Evolutionary conservation across 148 eudicot species (phyloP).

Genomic region (Dysphania ambrosioides): DNA sequence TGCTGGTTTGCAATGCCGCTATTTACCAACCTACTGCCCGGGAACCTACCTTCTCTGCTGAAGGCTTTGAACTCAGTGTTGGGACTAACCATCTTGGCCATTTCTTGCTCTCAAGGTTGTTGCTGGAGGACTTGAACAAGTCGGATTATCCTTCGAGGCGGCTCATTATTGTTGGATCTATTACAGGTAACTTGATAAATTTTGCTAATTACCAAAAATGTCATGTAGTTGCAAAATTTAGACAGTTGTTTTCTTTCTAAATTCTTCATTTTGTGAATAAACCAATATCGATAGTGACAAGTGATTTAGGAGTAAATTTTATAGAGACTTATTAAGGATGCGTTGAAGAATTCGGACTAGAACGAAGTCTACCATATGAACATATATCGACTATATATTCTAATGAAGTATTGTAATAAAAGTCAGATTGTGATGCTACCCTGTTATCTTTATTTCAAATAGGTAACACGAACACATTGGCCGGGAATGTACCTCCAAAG

Average conservation of each 20-base stretch:
- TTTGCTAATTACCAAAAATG: no score
- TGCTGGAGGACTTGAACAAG: constrained; percentile 64
- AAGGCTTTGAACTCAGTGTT: constrained; percentile 88
- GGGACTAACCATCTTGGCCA: constrained; percentile 90
- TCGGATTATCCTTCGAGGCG: constrained; percentile 75
- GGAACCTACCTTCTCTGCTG: constrained; percentile 70
- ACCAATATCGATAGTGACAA: no score
- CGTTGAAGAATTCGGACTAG: no score
- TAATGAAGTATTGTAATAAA: background rate
- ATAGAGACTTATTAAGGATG: no score
- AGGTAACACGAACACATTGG: constrained; percentile 92
- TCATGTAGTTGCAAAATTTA: no score
- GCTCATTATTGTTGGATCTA: constrained; percentile 81
- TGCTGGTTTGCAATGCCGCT: constrained; percentile 63
- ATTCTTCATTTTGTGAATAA: no score
- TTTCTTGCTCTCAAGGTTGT: constrained; percentile 60
- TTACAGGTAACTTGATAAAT: constrained; percentile 52
- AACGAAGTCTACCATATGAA: no score
- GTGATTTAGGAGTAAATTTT: no score
- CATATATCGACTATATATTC: no score
- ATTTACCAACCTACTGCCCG: constrained; percentile 74
- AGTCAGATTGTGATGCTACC: background rate
- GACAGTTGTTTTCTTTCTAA: no score
- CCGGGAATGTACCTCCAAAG: constrained; percentile 93
- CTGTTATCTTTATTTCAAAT: background rate